Evolutionary conservation across 176 grass and related monocot species (phyloP).

Genomic region (Oryza longistaminata): DNA sequence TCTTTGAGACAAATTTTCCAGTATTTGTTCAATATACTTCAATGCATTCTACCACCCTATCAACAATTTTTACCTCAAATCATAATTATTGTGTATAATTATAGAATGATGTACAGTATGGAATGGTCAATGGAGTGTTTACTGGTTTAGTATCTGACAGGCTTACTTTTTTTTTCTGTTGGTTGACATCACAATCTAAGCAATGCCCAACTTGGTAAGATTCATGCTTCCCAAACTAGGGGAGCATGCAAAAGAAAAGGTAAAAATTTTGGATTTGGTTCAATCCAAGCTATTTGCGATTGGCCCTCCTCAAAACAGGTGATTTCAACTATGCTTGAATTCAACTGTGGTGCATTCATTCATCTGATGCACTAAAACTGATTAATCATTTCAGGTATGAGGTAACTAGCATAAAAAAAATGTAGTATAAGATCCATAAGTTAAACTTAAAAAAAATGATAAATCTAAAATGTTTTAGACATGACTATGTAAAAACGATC

Average conservation of each 20-base stretch:
- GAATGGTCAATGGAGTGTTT: background rate
- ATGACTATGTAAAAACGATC: too few relatives aligned
- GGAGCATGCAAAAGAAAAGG: background rate
- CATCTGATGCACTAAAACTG: background rate
- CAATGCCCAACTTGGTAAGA: background rate
- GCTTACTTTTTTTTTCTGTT: background rate
- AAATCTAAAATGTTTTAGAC: too few relatives aligned
- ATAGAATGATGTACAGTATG: background rate
- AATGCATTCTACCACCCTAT: background rate
- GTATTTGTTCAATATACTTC: background rate
- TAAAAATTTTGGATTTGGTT: background rate
- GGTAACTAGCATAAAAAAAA: too few relatives aligned
- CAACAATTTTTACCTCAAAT: background rate
- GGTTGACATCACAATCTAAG: background rate
- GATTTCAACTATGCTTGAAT: constrained; percentile 16
- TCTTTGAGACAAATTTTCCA: background rate
- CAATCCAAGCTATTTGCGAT: background rate
- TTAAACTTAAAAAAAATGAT: too few relatives aligned
- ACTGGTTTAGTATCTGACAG: background rate
- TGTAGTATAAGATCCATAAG: too few relatives aligned
- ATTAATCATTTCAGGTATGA: too few relatives aligned
- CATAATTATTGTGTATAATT: background rate
- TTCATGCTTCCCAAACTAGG: background rate
- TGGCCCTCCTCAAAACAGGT: background rate
- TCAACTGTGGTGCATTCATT: background rate